Base-by-base conservation (phyloP, 2,329 filamentous ascomycete species). In the Clarireedia monteithiana region DNA sequence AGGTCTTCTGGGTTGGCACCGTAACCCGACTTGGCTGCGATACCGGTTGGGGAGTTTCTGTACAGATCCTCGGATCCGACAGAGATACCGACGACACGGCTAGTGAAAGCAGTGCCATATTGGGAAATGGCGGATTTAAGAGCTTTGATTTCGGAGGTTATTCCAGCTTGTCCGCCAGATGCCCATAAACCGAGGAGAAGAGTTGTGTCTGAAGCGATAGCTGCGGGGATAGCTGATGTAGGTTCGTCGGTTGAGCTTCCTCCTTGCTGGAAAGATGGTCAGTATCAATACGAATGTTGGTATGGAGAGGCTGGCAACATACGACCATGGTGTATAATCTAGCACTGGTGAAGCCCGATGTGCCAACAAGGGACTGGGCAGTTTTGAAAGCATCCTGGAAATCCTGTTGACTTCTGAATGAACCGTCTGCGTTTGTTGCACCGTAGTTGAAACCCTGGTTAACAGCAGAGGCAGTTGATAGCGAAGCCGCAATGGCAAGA, bases 61-160 rank as follows among this genome's bases (percentile, higher is more conserved):
- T 94, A 94, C 45, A 94, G 79, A 70, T 96, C 91, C 77, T 96
- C 91, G 62, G 81, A 88, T 60, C 91, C 91, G 53, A 95, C 83
- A 0, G 89, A 91, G 72, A 95, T 92, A 70, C 89, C 91, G 56
- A 83, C 85, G 45, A 95, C 83, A 17, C 87, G 75, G 55, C 77
- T 74, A 40, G 79, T 78, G 65, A 95, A 83, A 48, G 77, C 73
- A 9, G 74, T 72, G 56, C 88, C 89, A 69, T 90, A 91, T 66
- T 83, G 76, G 49, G 72, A 62, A 62, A 91, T 86, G 62, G 89
- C 88, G 45, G 76, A 73, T 69, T 81, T 80, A 49, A 96, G 77
- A 14, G 90, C 89, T 2, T 76, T 69, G 48, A 95, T 73, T 74
- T 96, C 90, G 68, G 89, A 88, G 69, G 78, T 73, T 70, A 95